Evolutionary conservation across 345 rosid species (phyloP), one percentile per base, ranked within the genome.

Genomic region (Arabis alpina): DNA sequence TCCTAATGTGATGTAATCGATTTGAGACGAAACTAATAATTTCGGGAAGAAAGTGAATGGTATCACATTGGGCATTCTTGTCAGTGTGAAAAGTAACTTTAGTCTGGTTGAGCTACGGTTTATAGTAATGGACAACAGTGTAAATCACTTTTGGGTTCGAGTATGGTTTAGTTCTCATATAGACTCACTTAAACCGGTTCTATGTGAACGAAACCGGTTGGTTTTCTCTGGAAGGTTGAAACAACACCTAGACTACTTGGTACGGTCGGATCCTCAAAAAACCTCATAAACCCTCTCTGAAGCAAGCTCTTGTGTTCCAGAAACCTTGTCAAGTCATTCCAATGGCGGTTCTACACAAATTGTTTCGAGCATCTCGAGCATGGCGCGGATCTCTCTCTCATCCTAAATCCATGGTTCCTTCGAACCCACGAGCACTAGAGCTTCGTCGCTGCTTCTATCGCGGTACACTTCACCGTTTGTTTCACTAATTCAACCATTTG

Each of bases 321-420:
- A 54, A 54, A 34, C 37, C 34, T 34, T 49, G 62, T 14, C 0
- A 55, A 45, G 19, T 2, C 63, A 30, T 16, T 63, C 66, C 54
- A 12, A 89, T 88, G 96, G 78, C 83, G 56, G 54, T 73, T 64
- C 49, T 79, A 2, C 59, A 77, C 52, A 70, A 86, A 66, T 66
- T 89, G 36, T 59, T 73, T 48, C 80, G 76, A 66, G 55, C 82
- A 50, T 73, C 77, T 40, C 82, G 83, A 13, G 19, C 67, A 36
- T 77, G 81, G 76, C 79, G 86, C 41, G 15, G 71, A 15, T 54
- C 72, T 10, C 52, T 75, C 37, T 24, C 70, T 43, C 54, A 65
- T 40, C 50, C 79, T 61, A 83, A 78, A 74, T n/a, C 77, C 70
- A 74, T 79, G 2, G 61, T 55, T 45, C 75, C 82, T 4, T 75